Conservation (phyloP, 2,329 filamentous ascomycete genomes). For the Claviceps africana region DNA sequence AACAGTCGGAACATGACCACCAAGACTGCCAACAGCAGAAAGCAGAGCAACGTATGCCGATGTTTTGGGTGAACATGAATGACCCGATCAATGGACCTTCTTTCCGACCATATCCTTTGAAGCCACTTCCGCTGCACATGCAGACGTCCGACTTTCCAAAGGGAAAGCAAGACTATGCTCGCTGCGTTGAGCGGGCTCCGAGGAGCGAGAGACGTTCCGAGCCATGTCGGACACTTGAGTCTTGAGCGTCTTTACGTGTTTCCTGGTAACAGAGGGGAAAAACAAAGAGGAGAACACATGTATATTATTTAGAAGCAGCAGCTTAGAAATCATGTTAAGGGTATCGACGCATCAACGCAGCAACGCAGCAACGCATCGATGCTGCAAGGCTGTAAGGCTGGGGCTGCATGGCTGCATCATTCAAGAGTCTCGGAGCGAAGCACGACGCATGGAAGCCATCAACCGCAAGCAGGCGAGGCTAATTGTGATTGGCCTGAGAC, state of each 20-base stretch:
- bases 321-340: background rate
- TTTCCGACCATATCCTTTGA: conserved; percentile 34
- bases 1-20: background rate
- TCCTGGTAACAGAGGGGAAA: background rate
- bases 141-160: conserved; percentile 8
- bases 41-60: conserved; percentile 12
- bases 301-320: background rate
- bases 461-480: background rate
- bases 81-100: conserved; percentile 33
- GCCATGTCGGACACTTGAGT: background rate
- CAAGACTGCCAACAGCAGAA: conserved; percentile 9
- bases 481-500: background rate
- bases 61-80: conserved; percentile 35
- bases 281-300: background rate
- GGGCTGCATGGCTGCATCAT: background rate
- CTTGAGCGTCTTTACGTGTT: background rate
- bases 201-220: conserved; percentile 1
- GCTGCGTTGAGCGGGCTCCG: background rate
- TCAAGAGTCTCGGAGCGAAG: no score
- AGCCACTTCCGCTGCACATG: conserved; percentile 38
- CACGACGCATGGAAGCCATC: background rate
- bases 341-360: no score
- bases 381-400: background rate
- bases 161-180: background rate
- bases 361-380: no score